Conservation (phyloP, 345 rosid species). For the Syzygium oleosum region DNA sequence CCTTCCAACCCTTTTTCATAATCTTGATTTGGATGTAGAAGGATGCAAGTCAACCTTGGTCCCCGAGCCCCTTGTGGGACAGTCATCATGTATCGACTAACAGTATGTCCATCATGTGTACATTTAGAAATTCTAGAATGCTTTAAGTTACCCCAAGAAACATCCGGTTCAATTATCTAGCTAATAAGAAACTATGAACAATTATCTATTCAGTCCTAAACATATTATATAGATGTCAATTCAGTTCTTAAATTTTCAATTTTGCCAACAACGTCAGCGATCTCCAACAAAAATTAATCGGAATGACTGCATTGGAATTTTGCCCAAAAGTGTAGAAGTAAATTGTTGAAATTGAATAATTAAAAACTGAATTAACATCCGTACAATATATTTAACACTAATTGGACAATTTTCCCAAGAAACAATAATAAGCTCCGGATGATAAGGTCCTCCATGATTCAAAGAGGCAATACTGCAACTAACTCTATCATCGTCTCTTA, state of each 20-base stretch:
- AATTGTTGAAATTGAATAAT: background rate
- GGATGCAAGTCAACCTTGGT: background rate
- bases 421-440: background rate
- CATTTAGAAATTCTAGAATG: background rate
- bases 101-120: background rate
- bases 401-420: background rate
- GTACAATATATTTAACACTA: accelerated
- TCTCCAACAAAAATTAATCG: accelerated
- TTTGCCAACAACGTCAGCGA: background rate
- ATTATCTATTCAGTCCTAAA: background rate
- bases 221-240: background rate
- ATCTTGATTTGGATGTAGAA: background rate
- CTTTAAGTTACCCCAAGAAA: background rate
- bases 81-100: background rate
- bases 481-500: background rate
- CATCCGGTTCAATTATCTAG: background rate
- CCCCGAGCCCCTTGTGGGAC: background rate
- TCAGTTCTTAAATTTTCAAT: background rate
- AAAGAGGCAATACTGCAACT: background rate
- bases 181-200: background rate
- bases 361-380: background rate
- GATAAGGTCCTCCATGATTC: background rate
- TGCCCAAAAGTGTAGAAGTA: background rate
- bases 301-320: background rate
- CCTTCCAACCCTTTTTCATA: background rate